phyloP scores from a whole-genome alignment of 148 eudicot genomes.

The Oxyria digyna region DNA sequence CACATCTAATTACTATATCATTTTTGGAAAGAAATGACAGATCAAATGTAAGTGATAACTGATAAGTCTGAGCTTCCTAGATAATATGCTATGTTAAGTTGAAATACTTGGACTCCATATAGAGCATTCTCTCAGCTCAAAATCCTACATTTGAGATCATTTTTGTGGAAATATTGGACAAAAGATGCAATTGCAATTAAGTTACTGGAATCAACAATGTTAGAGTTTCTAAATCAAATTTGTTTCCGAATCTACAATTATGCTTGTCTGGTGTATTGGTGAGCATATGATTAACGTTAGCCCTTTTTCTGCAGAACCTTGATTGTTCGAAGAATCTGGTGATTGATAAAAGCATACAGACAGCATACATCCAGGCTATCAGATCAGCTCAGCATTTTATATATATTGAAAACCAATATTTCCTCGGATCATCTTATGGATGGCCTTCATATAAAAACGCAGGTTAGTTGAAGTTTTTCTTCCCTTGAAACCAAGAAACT shows the following conservation, averaged over 20 bases:
- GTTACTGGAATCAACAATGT: background rate
- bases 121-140: background rate
- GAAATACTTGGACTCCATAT: background rate
- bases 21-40: background rate
- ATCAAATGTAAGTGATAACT: background rate
- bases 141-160: background rate
- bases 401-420: slow-evolving; percentile 93
- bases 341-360: slow-evolving; percentile 87
- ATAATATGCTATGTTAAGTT: background rate
- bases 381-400: slow-evolving; percentile 92
- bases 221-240: background rate
- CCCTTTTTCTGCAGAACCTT: slow-evolving; percentile 49
- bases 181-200: background rate
- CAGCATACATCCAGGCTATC: slow-evolving; percentile 93
- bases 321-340: slow-evolving; percentile 64
- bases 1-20: background rate
- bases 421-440: slow-evolving; percentile 90
- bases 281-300: background rate
- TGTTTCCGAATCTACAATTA: background rate
- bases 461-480: slow-evolving; percentile 28
- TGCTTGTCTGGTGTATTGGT: background rate
- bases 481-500: background rate
- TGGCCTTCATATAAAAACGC: slow-evolving; percentile 91
- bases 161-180: background rate
- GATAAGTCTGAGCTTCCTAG: background rate